These are phyloP conservation scores for Gnetum montanum DNA, from an alignment of 75 land plant species.

Conservation along the genomic window DNA sequence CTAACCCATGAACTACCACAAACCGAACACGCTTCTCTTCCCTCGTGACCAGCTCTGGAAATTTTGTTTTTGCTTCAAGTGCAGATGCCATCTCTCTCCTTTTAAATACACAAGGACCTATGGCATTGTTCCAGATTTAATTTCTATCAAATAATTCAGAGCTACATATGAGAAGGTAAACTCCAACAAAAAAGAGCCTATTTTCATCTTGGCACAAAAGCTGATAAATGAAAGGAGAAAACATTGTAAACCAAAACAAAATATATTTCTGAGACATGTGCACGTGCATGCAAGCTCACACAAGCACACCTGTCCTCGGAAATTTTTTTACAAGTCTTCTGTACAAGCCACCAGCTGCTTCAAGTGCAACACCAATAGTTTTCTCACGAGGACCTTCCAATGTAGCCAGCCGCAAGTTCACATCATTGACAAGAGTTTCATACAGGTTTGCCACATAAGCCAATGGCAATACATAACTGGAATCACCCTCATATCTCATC, in stretches of 20 bases:
- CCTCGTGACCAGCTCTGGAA: slow-evolving; percentile 92
- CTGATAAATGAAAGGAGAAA: background rate
- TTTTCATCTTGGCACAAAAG: no score
- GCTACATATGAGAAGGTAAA: background rate
- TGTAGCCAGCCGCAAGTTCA: slow-evolving; percentile 69
- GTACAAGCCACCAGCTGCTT: slow-evolving; percentile 98
- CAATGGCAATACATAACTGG: slow-evolving; percentile 82
- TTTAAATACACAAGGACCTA: slow-evolving; percentile 59
- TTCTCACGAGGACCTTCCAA: slow-evolving; percentile 86
- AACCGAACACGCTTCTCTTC: slow-evolving; percentile 99
- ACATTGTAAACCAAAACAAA: background rate
- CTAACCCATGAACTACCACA: slow-evolving; percentile 96
- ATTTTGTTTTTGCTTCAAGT: slow-evolving; percentile 82
- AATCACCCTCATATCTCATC: slow-evolving; percentile 83
- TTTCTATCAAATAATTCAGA: background rate
- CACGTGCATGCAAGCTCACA: background rate
- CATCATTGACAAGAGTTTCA: slow-evolving; percentile 82
- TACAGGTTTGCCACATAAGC: slow-evolving; percentile 97
- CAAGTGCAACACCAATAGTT: slow-evolving; percentile 96
- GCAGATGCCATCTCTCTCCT: slow-evolving; percentile 98
- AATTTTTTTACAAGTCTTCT: slow-evolving; percentile 85
- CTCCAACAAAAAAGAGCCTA: background rate
- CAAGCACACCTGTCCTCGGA: slow-evolving; percentile 64
- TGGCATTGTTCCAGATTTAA: slow-evolving; percentile 1
- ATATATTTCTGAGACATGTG: no score